These are phyloP conservation scores for Circinella umbellata DNA, from an alignment of 371 early-diverging fungal genomes.

Conservation along the genomic window DNA sequence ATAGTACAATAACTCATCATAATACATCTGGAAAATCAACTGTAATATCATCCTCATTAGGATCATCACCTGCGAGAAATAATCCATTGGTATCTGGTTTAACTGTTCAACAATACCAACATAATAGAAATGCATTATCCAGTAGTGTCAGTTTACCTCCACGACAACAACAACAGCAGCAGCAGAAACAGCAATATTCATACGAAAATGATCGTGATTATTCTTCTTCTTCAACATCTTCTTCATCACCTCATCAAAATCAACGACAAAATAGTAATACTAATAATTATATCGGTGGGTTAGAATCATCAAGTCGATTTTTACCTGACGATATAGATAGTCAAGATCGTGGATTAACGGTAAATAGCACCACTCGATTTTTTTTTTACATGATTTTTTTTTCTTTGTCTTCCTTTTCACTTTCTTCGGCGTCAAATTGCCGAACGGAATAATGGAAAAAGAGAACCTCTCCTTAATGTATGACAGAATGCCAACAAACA, in stretches of 20 bases:
- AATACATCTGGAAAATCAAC: background rate
- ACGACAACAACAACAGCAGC: too few relatives aligned
- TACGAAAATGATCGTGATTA: too few relatives aligned
- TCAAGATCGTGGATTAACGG: slow-evolving; percentile 22
- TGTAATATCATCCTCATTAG: background rate
- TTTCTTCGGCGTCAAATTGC: background rate
- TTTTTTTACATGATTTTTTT: too few relatives aligned
- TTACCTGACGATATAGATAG: slow-evolving; percentile 28
- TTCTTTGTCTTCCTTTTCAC: slow-evolving; percentile 4
- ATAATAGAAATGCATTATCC: too few relatives aligned
- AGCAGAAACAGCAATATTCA: too few relatives aligned
- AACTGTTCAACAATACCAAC: too few relatives aligned
- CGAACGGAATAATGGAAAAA: too few relatives aligned
- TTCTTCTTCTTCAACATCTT: too few relatives aligned
- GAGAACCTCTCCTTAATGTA: background rate
- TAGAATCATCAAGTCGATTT: slow-evolving; percentile 30
- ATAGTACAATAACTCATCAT: slow-evolving; percentile 14
- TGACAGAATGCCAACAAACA: background rate
- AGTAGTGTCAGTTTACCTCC: too few relatives aligned
- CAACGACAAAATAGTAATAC: background rate
- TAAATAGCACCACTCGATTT: background rate
- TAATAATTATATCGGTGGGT: slow-evolving; percentile 16
- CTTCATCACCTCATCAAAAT: background rate
- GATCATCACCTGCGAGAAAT: too few relatives aligned
- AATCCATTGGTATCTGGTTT: too few relatives aligned